These are phyloP conservation scores for Acanthamoeba lugdunensis DNA, from an alignment of 208 protist genomes.

Conservation along the genomic window DNA sequence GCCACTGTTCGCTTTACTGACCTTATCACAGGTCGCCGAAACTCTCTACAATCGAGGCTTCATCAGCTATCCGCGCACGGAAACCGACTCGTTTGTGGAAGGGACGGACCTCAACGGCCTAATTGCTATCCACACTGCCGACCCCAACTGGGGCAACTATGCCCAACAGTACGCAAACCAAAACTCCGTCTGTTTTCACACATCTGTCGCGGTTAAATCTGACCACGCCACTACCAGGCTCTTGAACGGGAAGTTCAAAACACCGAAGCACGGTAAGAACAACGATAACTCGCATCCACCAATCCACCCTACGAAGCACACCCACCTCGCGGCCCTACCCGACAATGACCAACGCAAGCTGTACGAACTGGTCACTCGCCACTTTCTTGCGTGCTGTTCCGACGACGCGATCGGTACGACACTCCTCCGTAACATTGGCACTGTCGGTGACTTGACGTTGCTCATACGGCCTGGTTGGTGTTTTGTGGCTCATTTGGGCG, in stretches of 20 bases:
- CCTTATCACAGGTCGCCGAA: conserved; percentile 85
- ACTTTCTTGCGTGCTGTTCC: conserved; percentile 97
- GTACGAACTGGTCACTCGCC: conserved; percentile 95
- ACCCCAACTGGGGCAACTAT: conserved; percentile 85
- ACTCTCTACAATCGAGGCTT: conserved; percentile 95
- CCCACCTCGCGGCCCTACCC: not conserved
- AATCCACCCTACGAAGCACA: conserved; percentile 95
- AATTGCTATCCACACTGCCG: conserved; percentile 86
- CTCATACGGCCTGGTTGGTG: not conserved
- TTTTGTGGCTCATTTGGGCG: not conserved
- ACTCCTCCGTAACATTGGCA: too few relatives aligned
- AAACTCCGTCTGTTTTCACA: too few relatives aligned
- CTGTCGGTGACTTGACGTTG: too few relatives aligned
- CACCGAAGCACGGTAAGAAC: conserved; percentile 93
- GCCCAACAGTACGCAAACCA: conserved; percentile 60
- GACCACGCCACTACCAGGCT: not conserved
- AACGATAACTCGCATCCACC: conserved; percentile 98
- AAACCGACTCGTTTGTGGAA: conserved; percentile 93
- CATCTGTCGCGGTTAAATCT: not conserved
- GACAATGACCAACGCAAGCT: conserved; percentile 82
- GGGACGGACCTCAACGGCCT: conserved; percentile 89
- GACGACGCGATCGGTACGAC: conserved; percentile 82
- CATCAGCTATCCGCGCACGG: conserved; percentile 97
- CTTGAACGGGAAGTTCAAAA: conserved; percentile 86
- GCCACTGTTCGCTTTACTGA: not conserved